A percentile compares a stretch with the other conserved stretches of the same genome.
Evolutionary conservation across 2,329 filamentous ascomycete species (phyloP).

Genomic region (Fusarium sp.): DNA sequence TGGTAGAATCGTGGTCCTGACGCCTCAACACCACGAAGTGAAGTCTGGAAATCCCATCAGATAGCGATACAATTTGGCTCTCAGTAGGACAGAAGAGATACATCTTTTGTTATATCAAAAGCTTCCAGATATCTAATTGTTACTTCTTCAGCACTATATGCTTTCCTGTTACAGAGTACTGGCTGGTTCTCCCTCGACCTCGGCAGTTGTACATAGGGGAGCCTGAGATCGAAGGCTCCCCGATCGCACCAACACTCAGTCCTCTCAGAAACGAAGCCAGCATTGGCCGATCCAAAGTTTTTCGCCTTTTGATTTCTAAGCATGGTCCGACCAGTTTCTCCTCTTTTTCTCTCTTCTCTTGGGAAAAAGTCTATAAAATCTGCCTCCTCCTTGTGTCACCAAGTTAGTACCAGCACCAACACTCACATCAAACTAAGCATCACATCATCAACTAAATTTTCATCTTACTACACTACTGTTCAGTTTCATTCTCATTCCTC

Average conservation of each 20-base stretch:
- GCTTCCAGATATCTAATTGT: no score
- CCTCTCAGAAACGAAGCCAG: background rate
- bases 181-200: no score
- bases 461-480: background rate
- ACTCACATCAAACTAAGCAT: background rate
- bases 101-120: no score
- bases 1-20: background rate
- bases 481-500: background rate
- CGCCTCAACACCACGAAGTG: background rate
- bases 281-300: background rate
- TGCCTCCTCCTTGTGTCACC: no score
- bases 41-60: background rate
- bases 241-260: background rate
- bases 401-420: no score
- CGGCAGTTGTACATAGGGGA: no score
- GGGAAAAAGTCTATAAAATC: background rate
- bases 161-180: no score
- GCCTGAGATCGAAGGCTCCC: constrained; percentile 5
- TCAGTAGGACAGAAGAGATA: no score
- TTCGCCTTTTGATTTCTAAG: background rate
- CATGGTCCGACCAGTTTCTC: background rate
- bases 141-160: no score
- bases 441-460: background rate
- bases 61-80: no score
- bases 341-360: background rate